These are phyloP conservation scores for Termitomyces eurrhizus DNA, from an alignment of 768 basidiomycete species.

Conservation along the genomic window DNA sequence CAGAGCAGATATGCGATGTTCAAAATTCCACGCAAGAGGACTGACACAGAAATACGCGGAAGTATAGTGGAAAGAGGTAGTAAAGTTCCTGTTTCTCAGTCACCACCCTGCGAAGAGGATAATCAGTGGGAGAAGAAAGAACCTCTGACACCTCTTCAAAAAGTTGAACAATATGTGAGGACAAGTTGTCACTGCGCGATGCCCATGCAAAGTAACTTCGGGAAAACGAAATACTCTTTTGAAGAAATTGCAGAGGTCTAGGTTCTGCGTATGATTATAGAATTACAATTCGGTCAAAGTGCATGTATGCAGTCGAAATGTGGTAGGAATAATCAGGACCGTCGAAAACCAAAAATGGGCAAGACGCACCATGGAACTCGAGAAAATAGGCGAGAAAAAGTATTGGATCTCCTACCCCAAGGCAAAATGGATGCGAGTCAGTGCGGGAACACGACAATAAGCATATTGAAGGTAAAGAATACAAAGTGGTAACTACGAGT, in stretches of 20 bases:
- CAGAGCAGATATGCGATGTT: not conserved
- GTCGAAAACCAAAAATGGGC: not conserved
- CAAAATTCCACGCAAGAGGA: not conserved
- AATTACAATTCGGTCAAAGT: not conserved
- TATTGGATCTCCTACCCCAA: not conserved
- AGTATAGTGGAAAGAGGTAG: not conserved
- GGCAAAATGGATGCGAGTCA: too few species aligned
- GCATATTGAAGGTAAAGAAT: too few species aligned
- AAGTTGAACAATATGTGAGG: too few species aligned
- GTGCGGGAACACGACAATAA: too few species aligned
- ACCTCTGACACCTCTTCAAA: not conserved
- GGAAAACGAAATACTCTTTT: too few species aligned
- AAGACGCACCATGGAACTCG: not conserved
- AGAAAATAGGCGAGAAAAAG: too few species aligned
- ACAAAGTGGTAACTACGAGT: too few species aligned
- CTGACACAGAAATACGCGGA: not conserved
- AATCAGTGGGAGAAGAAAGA: not conserved
- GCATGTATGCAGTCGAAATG: too few species aligned
- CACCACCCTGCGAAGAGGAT: too few species aligned
- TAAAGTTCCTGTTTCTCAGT: not conserved
- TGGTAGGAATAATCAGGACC: not conserved
- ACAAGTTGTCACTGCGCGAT: too few species aligned
- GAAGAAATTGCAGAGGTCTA: not conserved
- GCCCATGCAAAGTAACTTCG: too few species aligned
- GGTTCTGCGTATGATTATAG: too few species aligned